These are phyloP conservation scores for Kluyveromyces sp. DNA, from an alignment of 1,139 yeast species.

Conservation along the genomic window DNA sequence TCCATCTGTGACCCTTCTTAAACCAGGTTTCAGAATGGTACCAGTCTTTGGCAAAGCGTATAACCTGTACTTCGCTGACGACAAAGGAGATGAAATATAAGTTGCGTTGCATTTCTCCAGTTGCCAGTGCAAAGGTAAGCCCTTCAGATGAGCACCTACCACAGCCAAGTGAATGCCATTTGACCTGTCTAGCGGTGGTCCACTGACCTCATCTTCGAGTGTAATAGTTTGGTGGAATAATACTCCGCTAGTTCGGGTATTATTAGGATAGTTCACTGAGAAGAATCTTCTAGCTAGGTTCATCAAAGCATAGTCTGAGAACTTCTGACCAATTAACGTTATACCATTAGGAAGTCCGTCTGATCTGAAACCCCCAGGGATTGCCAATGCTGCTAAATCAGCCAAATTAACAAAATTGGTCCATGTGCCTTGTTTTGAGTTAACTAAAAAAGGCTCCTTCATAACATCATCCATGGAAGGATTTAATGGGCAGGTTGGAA, in stretches of 20 bases:
- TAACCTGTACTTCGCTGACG: slow-evolving; percentile 66
- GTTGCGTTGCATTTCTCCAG: slow-evolving; percentile 78
- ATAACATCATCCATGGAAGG: slow-evolving; percentile 70
- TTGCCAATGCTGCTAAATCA: slow-evolving; percentile 83
- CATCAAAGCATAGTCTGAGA: slow-evolving; percentile 80
- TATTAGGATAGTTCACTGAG: slow-evolving; percentile 41
- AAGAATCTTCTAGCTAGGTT: slow-evolving; percentile 74
- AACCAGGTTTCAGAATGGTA: slow-evolving; percentile 82
- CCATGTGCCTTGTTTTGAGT: slow-evolving; percentile 92
- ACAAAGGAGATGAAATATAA: slow-evolving; percentile 55
- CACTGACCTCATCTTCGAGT: slow-evolving; percentile 37
- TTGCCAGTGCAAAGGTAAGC: slow-evolving; percentile 92
- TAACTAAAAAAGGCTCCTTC: slow-evolving; percentile 72
- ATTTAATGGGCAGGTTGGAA: slow-evolving; percentile 90
- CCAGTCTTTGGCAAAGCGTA: slow-evolving; percentile 73
- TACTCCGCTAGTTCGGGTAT: slow-evolving; percentile 44
- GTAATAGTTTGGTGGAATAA: slow-evolving; percentile 19
- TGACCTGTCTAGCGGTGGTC: slow-evolving; percentile 36
- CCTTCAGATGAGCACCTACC: slow-evolving; percentile 90
- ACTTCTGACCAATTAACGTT: slow-evolving; percentile 72
- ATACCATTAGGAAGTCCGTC: slow-evolving; percentile 91
- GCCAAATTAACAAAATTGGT: slow-evolving; percentile 94
- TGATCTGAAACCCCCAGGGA: slow-evolving; percentile 77
- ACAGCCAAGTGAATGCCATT: slow-evolving; percentile 67
- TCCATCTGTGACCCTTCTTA: slow-evolving; percentile 51